Evolutionary conservation across 345 rosid species (phyloP).

Genomic region (Populus euphratica): DNA sequence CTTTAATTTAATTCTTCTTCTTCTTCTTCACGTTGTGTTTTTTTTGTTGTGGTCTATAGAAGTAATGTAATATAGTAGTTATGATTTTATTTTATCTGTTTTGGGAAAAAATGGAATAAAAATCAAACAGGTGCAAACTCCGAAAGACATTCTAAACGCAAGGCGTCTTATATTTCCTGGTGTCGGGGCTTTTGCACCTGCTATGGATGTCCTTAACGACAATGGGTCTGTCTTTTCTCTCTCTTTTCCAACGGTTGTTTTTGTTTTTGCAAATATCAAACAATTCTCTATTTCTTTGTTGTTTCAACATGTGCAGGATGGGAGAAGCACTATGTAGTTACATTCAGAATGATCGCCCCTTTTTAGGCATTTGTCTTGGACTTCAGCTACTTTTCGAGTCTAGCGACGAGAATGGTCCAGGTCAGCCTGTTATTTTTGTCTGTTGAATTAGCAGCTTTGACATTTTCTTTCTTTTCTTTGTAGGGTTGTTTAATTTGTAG

Average conservation of each 20-base stretch:
- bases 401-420: slow-evolving; percentile 91
- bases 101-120: neutral
- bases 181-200: slow-evolving; percentile 90
- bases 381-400: slow-evolving; percentile 85
- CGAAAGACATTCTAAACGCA: slow-evolving; percentile 72
- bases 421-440: slow-evolving; percentile 26
- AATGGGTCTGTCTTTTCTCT: slow-evolving; percentile 43
- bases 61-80: neutral
- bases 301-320: slow-evolving; percentile 53
- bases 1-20: neutral
- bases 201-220: slow-evolving; percentile 80
- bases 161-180: slow-evolving; percentile 83
- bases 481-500: slow-evolving; percentile 1
- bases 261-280: neutral
- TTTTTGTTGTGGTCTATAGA: too few relatives aligned
- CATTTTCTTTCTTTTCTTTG: neutral
- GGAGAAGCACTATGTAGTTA: slow-evolving; percentile 73
- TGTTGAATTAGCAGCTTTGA: neutral
- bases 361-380: slow-evolving; percentile 96
- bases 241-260: neutral
- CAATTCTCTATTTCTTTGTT: neutral
- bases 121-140: slow-evolving; percentile 58
- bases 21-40: neutral
- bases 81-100: neutral
- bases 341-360: slow-evolving; percentile 82